phyloP scores from a whole-genome alignment of 2,329 filamentous ascomycete genomes.

The Fusarium begoniae region DNA sequence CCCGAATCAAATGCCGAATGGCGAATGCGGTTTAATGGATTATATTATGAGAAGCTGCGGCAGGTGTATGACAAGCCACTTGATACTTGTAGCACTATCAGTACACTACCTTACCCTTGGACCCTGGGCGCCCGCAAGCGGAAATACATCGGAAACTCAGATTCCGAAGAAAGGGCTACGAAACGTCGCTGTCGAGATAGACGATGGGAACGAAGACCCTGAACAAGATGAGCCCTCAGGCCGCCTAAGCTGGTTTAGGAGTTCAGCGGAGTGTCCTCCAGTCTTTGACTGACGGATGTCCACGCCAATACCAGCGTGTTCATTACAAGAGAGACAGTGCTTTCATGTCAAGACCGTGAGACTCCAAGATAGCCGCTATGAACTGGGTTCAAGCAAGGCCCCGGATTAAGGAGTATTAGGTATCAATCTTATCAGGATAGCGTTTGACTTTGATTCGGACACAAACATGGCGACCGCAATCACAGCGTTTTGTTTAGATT shows the following conservation, averaged over 20 bases:
- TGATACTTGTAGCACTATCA: background rate
- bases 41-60: background rate
- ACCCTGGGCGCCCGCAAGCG: background rate
- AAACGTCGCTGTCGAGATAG: background rate
- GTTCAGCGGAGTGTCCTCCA: background rate
- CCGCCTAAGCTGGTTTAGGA: background rate
- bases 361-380: too few relatives aligned
- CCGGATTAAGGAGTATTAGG: background rate
- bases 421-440: background rate
- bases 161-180: too few relatives aligned
- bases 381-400: too few relatives aligned
- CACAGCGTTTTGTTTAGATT: background rate
- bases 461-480: too few relatives aligned
- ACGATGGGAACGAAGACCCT: accelerated
- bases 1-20: background rate
- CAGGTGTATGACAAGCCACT: background rate
- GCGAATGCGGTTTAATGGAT: too few relatives aligned
- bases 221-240: background rate
- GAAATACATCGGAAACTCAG: background rate
- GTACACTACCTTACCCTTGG: background rate
- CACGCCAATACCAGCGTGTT: accelerated
- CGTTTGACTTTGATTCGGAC: background rate
- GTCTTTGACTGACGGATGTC: background rate
- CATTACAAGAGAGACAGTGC: accelerated
- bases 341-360: background rate